phyloP scores from a whole-genome alignment of 495 filamentous ascomycete genomes.

The Glutinoglossum americanum region DNA sequence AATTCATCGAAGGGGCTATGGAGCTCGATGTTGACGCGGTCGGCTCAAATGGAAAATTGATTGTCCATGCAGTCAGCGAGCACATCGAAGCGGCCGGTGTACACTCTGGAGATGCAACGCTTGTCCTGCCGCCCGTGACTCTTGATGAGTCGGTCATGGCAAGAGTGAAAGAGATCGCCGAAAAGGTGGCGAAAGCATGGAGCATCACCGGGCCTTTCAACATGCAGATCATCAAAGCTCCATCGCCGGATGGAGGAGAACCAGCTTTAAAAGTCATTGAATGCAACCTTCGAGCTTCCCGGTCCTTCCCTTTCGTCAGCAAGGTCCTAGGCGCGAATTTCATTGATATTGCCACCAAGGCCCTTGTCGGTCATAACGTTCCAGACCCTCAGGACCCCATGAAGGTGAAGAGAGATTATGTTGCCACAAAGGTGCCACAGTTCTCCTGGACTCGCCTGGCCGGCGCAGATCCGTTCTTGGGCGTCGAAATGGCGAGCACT shows the following conservation, averaged over 20 bases:
- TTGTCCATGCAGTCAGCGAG: constrained; percentile 87
- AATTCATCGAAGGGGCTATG: constrained; percentile 92
- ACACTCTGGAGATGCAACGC: constrained; percentile 87
- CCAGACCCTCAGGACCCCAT: constrained; percentile 79
- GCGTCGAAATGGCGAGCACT: constrained; percentile 92
- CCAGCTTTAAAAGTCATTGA: constrained; percentile 85
- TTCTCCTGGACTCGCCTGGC: constrained; percentile 99
- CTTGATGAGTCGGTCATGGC: constrained; percentile 55
- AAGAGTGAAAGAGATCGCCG: constrained; percentile 79
- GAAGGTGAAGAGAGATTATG: constrained; percentile 67
- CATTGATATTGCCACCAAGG: constrained; percentile 89
- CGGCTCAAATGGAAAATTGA: constrained; percentile 62
- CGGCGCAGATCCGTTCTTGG: constrained; percentile 90
- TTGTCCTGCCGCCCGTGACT: constrained; percentile 73
- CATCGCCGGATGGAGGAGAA: constrained; percentile 44
- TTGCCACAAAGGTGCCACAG: constrained; percentile 93
- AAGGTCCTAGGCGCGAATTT: constrained; percentile 96
- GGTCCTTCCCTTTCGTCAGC: constrained; percentile 92
- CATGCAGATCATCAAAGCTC: constrained; percentile 98
- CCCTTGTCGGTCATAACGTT: constrained; percentile 67
- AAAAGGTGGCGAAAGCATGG: constrained; percentile 94
- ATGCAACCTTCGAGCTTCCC: constrained; percentile 93
- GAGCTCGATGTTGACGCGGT: constrained; percentile 98
- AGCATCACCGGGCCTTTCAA: constrained; percentile 95
- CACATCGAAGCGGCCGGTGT: constrained; percentile 94